phyloP scores from a whole-genome alignment of 768 basidiomycete genomes.

The Russula compacta region DNA sequence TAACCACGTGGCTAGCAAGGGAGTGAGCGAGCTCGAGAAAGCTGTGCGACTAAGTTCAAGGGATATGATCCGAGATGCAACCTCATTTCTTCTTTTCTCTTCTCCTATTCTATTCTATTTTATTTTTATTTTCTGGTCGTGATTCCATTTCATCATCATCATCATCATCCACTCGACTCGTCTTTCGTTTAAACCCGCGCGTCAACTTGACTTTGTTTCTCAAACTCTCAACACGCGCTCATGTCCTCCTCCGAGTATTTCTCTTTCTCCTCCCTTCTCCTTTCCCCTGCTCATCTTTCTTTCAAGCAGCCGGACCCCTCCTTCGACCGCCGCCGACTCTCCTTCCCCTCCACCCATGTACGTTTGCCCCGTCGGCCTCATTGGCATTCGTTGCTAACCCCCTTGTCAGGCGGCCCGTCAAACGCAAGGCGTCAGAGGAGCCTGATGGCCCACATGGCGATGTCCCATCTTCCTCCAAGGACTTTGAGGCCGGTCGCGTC shows the following conservation, averaged over 20 bases:
- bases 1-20: conserved; percentile 7
- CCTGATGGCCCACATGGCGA: background rate
- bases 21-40: background rate
- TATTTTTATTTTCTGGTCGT: background rate
- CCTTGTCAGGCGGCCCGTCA: background rate
- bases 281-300: background rate
- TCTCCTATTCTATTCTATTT: background rate
- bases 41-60: background rate
- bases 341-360: conserved; percentile 5
- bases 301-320: background rate
- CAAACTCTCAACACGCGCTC: background rate
- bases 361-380: background rate
- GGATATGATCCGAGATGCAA: background rate
- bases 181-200: background rate
- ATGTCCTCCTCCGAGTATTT: conserved; percentile 15
- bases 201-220: background rate
- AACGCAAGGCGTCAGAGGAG: conserved; percentile 8
- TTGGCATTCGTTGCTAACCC: background rate
- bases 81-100: background rate
- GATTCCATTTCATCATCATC: background rate
- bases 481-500: conserved; percentile 59
- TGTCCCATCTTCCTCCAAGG: conserved; percentile 23
- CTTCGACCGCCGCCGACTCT: background rate
- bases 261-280: background rate
- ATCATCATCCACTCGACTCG: no score